Conservation (phyloP, 1,284 basidiomycete species). For the Cryptococcus sp. region DNA sequence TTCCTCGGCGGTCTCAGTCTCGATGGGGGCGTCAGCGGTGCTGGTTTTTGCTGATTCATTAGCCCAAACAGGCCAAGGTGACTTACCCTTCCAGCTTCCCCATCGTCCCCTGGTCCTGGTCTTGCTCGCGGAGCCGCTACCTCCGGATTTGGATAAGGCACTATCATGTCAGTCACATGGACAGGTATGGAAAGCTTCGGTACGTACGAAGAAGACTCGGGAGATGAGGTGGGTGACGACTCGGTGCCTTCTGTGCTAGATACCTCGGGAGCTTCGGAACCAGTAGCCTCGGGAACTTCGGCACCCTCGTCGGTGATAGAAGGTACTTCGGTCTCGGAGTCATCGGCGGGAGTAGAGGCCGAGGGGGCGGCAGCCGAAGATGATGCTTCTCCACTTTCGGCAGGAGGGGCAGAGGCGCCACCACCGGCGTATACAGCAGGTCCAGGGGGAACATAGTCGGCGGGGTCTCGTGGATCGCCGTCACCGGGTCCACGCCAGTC, state of each 20-base stretch:
- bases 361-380: not conserved
- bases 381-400: not conserved
- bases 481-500: not conserved
- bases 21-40: not conserved
- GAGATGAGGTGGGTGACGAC: not conserved
- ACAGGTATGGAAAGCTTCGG: too few species aligned
- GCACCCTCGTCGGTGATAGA: not conserved
- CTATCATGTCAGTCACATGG: not conserved
- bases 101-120: not conserved
- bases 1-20: not conserved
- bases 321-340: not conserved
- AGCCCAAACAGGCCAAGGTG: not conserved
- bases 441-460: constrained; percentile 15
- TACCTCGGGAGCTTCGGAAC: not conserved
- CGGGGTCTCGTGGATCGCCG: constrained; percentile 2
- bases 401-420: not conserved
- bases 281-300: not conserved
- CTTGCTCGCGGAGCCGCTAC: not conserved
- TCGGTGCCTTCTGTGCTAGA: not conserved
- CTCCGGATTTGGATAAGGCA: not conserved
- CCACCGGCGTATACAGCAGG: constrained; percentile 10
- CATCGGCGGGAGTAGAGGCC: not conserved
- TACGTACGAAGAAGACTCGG: not conserved
- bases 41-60: not conserved
- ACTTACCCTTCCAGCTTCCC: not conserved